A percentile compares a stretch with the other conserved stretches of the same genome.
Conservation (phyloP, 2,329 filamentous ascomycete genomes). For the Aspergillus ibericus region DNA sequence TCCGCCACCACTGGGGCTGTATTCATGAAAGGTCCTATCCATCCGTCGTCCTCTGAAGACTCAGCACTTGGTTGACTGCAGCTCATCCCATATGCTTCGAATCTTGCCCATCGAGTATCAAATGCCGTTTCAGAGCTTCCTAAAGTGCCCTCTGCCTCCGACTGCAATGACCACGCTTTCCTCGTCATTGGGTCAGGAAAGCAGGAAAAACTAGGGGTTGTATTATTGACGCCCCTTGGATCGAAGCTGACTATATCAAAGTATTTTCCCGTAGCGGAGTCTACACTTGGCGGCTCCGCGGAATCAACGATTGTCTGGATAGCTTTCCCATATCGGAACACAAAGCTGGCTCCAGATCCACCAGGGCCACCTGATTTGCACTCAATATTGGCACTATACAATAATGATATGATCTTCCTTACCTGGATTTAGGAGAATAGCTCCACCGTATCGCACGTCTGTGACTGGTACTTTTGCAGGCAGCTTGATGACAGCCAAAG, state of each 20-base stretch:
- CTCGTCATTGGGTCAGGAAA: neutral
- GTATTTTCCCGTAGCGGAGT: neutral
- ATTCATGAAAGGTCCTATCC: constrained; percentile 1
- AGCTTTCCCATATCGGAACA: neutral
- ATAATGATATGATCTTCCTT: neutral
- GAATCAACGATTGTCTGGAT: constrained; percentile 7
- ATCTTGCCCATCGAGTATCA: constrained; percentile 2
- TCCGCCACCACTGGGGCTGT: constrained; percentile 4
- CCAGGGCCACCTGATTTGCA: constrained; percentile 1
- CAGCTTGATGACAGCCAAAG: constrained; percentile 5
- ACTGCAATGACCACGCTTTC: neutral
- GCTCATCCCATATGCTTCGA: neutral
- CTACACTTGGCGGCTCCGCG: neutral
- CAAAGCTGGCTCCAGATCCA: constrained; percentile 1
- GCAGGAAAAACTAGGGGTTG: constrained; percentile 1
- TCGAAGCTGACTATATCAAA: constrained; percentile 9
- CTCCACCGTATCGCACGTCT: neutral
- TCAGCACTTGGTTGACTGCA: neutral
- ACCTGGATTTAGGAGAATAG: neutral
- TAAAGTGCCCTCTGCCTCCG: neutral
- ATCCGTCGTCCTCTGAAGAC: neutral
- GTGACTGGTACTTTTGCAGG: constrained; percentile 8
- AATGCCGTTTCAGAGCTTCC: neutral
- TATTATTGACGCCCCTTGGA: constrained; percentile 8
- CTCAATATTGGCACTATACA: neutral